Conservation (phyloP, 352 stramenopile genomes). For the Phytophthora pisi region DNA sequence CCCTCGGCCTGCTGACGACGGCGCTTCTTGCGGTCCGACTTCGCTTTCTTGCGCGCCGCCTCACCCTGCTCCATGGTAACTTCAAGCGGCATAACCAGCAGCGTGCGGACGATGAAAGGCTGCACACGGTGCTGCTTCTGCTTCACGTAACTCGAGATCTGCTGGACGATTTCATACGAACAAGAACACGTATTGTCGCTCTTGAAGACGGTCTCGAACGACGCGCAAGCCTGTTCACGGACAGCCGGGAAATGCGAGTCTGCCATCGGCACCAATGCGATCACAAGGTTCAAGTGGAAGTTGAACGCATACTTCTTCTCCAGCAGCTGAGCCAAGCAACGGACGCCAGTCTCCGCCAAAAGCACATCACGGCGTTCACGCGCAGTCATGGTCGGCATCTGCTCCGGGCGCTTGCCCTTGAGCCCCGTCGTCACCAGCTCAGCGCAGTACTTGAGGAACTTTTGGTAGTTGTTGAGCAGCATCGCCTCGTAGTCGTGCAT, state of each 20-base stretch:
- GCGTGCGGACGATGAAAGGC: slow-evolving; percentile 72
- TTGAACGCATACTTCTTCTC: slow-evolving; percentile 89
- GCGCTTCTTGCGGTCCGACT: slow-evolving; percentile 86
- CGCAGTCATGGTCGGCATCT: slow-evolving; percentile 40
- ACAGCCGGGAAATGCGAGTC: slow-evolving; percentile 66
- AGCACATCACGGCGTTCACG: slow-evolving; percentile 53
- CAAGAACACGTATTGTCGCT: slow-evolving; percentile 71
- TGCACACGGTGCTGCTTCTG: slow-evolving; percentile 86
- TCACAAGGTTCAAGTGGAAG: slow-evolving; percentile 87
- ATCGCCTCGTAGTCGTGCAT: slow-evolving; percentile 84
- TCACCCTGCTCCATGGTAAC: slow-evolving; percentile 89
- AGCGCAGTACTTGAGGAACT: slow-evolving; percentile 80
- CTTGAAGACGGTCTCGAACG: slow-evolving; percentile 79
- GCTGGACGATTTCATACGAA: slow-evolving; percentile 80
- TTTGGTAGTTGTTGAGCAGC: slow-evolving; percentile 85
- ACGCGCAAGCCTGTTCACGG: slow-evolving; percentile 58
- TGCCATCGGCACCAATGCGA: slow-evolving; percentile 80
- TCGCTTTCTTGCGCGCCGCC: slow-evolving; percentile 75
- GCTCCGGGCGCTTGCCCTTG: slow-evolving; percentile 57
- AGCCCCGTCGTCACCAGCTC: slow-evolving; percentile 64
- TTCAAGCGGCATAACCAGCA: slow-evolving; percentile 81
- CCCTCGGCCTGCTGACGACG: slow-evolving; percentile 75
- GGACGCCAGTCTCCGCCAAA: slow-evolving; percentile 69
- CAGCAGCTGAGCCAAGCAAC: slow-evolving; percentile 80
- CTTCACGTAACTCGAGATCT: slow-evolving; percentile 86